These are phyloP conservation scores for Coniochaeta hoffmannii DNA, from an alignment of 2,329 filamentous ascomycete genomes.

Conservation along the genomic window DNA sequence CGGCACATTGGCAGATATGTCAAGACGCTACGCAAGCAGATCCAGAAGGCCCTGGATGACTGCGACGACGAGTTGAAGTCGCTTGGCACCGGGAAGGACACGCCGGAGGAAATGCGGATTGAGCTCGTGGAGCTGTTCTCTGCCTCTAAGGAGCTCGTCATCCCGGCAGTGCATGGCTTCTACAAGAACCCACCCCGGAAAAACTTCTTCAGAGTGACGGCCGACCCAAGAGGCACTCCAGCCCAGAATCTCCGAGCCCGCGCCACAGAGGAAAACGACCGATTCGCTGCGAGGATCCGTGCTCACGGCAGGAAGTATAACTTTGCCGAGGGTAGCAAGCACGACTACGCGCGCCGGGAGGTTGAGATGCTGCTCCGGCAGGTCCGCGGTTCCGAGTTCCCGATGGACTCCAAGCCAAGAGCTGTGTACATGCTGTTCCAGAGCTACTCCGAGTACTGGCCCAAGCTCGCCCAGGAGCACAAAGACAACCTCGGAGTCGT, in stretches of 20 bases:
- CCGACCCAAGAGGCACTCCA: slow-evolving; percentile 40
- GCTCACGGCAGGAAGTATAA: slow-evolving; percentile 41
- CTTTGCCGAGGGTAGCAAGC: slow-evolving; percentile 31
- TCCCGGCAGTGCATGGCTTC: slow-evolving; percentile 44
- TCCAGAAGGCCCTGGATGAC: slow-evolving; percentile 40
- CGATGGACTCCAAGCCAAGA: slow-evolving; percentile 43
- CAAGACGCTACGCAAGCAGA: slow-evolving; percentile 40
- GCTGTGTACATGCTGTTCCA: slow-evolving; percentile 48
- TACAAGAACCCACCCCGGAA: slow-evolving; percentile 48
- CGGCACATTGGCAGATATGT: slow-evolving; percentile 45
- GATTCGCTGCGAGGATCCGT: slow-evolving; percentile 39
- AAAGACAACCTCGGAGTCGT: slow-evolving; percentile 47
- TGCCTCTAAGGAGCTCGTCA: slow-evolving; percentile 44
- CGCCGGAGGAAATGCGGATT: slow-evolving; percentile 44
- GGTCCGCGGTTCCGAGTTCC: slow-evolving; percentile 44
- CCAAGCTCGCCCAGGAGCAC: slow-evolving; percentile 43
- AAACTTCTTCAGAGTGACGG: slow-evolving; percentile 42
- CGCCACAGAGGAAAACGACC: slow-evolving; percentile 43
- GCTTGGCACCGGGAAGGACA: slow-evolving; percentile 43
- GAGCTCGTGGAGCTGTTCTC: slow-evolving; percentile 47
- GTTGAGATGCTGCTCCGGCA: slow-evolving; percentile 42
- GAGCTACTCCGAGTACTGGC: slow-evolving; percentile 45
- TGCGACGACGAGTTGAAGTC: slow-evolving; percentile 42
- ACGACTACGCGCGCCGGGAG: slow-evolving; percentile 38
- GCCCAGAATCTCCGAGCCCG: slow-evolving; percentile 43